A percentile compares a stretch with the other conserved stretches of the same genome.
phyloP scores from a whole-genome alignment of 192 early-diverging fungal genomes.

The Coemansia sp. region DNA sequence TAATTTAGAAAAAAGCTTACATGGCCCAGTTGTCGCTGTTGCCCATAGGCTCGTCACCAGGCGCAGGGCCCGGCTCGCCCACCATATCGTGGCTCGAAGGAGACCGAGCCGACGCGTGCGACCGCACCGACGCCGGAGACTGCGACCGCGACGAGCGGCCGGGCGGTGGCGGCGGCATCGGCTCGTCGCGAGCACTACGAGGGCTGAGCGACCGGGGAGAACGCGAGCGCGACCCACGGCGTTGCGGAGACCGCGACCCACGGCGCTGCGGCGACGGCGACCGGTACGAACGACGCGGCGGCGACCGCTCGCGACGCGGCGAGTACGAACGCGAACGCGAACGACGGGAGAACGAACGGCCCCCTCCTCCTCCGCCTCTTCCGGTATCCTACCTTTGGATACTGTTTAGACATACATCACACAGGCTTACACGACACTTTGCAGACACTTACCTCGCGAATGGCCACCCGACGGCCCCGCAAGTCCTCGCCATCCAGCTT shows the following conservation, averaged over 20 bases:
- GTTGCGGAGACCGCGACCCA: conserved; percentile 29
- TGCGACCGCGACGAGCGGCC: conserved; percentile 18
- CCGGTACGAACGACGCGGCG: conserved; percentile 26
- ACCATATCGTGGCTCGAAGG: conserved; percentile 37
- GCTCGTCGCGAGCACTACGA: conserved; percentile 9
- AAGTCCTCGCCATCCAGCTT: conserved; percentile 78
- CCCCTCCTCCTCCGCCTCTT: conserved; percentile 25
- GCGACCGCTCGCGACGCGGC: conserved; percentile 13
- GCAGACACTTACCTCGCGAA: conserved; percentile 59
- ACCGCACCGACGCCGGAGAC: conserved; percentile 33
- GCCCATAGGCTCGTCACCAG: conserved; percentile 16
- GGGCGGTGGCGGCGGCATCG: conserved; percentile 31
- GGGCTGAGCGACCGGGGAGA: conserved; percentile 32
- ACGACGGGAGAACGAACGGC: conserved; percentile 52
- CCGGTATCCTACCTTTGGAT: conserved; percentile 34
- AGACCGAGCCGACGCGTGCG: conserved; percentile 52
- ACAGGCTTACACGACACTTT: not conserved
- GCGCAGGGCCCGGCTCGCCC: conserved; percentile 16
- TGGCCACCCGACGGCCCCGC: conserved; percentile 64
- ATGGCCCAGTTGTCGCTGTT: conserved; percentile 41
- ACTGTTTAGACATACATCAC: not conserved
- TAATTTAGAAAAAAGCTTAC: not conserved
- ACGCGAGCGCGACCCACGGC: conserved; percentile 28
- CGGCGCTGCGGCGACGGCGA: conserved; percentile 11
- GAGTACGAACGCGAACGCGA: conserved; percentile 58